These are phyloP conservation scores for Selenicereus undatus DNA, from an alignment of 148 eudicot genomes.

Conservation along the genomic window DNA sequence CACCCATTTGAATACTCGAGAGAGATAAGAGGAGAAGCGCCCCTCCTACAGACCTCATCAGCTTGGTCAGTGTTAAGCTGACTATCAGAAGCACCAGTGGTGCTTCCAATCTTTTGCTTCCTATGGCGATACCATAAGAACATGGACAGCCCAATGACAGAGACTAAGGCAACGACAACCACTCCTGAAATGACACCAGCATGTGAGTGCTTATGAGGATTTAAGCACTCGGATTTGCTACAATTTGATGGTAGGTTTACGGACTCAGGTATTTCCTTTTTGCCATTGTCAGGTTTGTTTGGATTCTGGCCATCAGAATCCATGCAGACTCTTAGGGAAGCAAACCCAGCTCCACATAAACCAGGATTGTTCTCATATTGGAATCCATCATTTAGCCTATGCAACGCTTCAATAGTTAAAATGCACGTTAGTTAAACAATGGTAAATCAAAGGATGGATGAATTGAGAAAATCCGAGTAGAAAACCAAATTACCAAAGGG, in stretches of 20 bases:
- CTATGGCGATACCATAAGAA: slow-evolving; percentile 62
- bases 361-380: slow-evolving; percentile 62
- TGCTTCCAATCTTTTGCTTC: slow-evolving; percentile 72
- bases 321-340: slow-evolving; percentile 51
- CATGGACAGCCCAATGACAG: slow-evolving; percentile 44
- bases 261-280: slow-evolving; percentile 62
- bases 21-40: slow-evolving; percentile 69
- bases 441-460: background rate
- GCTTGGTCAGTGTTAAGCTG: slow-evolving; percentile 65
- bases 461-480: background rate
- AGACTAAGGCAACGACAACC: slow-evolving; percentile 32
- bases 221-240: slow-evolving; percentile 30
- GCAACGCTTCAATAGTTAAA: slow-evolving; percentile 44
- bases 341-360: slow-evolving; percentile 68
- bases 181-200: slow-evolving; percentile 45
- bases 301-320: slow-evolving; percentile 31
- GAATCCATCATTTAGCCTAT: slow-evolving; percentile 67
- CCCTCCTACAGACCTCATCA: slow-evolving; percentile 56
- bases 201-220: slow-evolving; percentile 32
- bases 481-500: slow-evolving; percentile 56
- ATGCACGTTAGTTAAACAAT: slow-evolving; percentile 10
- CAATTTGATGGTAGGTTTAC: slow-evolving; percentile 49
- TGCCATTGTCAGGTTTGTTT: slow-evolving; percentile 44
- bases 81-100: slow-evolving; percentile 41
- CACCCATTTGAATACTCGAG: slow-evolving; percentile 81